phyloP scores from a whole-genome alignment of 192 early-diverging fungal species.

The Backusella luteola region DNA sequence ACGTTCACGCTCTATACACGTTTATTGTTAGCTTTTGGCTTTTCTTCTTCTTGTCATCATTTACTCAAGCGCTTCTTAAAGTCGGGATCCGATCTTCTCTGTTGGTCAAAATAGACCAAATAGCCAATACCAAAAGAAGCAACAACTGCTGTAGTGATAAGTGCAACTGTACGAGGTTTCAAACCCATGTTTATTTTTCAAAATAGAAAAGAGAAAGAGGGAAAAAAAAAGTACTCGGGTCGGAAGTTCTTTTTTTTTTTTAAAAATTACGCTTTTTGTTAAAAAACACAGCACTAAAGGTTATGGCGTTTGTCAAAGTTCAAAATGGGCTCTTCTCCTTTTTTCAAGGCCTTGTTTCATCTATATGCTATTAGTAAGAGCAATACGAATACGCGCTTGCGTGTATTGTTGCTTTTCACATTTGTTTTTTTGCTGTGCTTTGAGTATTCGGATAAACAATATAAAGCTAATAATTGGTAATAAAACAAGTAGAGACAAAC shows the following conservation, averaged over 20 bases:
- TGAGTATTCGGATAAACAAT: too few species aligned
- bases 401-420: too few species aligned
- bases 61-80: constrained; percentile 84
- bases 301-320: background rate
- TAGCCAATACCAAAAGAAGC: constrained; percentile 75
- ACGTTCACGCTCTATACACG: constrained; percentile 51
- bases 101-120: constrained; percentile 91
- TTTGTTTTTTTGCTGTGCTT: too few species aligned
- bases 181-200: constrained; percentile 6
- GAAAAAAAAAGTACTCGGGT: background rate
- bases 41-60: background rate
- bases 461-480: too few species aligned
- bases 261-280: background rate
- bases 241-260: background rate
- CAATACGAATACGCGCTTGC: too few species aligned
- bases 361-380: too few species aligned
- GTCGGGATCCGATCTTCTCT: constrained; percentile 80
- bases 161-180: constrained; percentile 34
- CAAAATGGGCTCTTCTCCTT: background rate
- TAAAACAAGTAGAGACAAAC: too few species aligned
- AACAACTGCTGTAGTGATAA: constrained; percentile 51
- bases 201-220: background rate
- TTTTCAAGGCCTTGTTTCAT: too few species aligned
- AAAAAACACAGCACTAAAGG: background rate
- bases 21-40: background rate